Percentiles rank a stretch among this genome's conserved stretches.
phyloP scores from a whole-genome alignment of 129 eudicot species.

The Tanacetum coccineum region DNA sequence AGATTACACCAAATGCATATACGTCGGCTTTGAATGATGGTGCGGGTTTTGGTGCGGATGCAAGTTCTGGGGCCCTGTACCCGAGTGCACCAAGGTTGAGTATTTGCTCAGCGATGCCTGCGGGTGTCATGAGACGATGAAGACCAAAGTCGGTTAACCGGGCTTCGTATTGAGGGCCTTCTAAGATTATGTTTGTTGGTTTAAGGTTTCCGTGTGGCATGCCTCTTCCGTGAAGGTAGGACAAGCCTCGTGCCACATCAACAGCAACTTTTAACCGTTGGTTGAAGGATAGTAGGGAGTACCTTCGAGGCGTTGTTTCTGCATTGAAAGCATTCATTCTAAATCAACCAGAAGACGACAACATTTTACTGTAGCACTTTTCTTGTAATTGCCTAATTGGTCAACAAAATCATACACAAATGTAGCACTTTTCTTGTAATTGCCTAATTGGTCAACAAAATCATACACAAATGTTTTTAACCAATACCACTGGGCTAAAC shows the following conservation, averaged over 20 bases:
- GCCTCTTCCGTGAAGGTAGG: slow-evolving; percentile 79
- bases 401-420: neutral
- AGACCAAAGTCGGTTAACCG: slow-evolving; percentile 81
- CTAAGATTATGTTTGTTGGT: slow-evolving; percentile 82
- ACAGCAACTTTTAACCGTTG: slow-evolving; percentile 84
- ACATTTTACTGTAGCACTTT: neutral
- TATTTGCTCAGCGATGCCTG: slow-evolving; percentile 90
- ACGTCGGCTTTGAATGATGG: slow-evolving; percentile 88
- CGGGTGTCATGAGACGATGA: slow-evolving; percentile 90
- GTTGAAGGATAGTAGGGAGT: slow-evolving; percentile 69
- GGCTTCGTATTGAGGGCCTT: slow-evolving; percentile 51
- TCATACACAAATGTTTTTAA: neutral
- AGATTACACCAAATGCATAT: slow-evolving; percentile 87
- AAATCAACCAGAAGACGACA: neutral
- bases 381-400: neutral
- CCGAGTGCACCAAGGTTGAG: slow-evolving; percentile 96
- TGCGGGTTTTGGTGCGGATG: slow-evolving; percentile 53
- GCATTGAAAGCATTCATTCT: slow-evolving; percentile 21
- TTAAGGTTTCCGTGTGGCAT: slow-evolving; percentile 92
- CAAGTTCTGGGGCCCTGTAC: slow-evolving; percentile 95
- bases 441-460: neutral
- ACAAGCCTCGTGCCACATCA: slow-evolving; percentile 80
- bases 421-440: neutral
- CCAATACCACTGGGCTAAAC: neutral
- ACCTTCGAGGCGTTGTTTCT: slow-evolving; percentile 93